A percentile compares a stretch with the other conserved stretches of the same genome.
Evolutionary conservation across 129 eudicot species (phyloP).

Genomic region (Tagetes erecta): DNA sequence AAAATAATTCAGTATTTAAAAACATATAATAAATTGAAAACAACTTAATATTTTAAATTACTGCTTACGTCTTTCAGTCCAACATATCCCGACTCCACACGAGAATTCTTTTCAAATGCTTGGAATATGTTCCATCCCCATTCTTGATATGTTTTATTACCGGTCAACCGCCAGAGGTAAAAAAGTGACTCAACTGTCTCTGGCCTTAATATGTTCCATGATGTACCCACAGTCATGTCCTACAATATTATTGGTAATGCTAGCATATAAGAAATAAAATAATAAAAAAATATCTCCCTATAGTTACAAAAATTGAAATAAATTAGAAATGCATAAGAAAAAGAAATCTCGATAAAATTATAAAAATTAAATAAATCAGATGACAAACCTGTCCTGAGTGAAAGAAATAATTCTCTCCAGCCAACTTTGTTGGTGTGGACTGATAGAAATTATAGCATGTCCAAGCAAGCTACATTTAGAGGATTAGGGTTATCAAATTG

Average conservation of each 20-base stretch:
- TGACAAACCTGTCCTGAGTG: slow-evolving; percentile 79
- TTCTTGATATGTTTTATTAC: slow-evolving; percentile 95
- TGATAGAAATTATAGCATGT: slow-evolving; percentile 97
- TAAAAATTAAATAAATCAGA: neutral
- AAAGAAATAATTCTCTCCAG: slow-evolving; percentile 96
- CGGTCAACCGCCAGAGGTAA: slow-evolving; percentile 96
- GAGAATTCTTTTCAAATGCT: slow-evolving; percentile 96
- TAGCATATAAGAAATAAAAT: slow-evolving; percentile 11
- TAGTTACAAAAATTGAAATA: neutral
- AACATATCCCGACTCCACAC: slow-evolving; percentile 92
- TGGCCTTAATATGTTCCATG: slow-evolving; percentile 99
- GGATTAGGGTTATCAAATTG: slow-evolving; percentile 8
- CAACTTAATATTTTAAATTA: neutral
- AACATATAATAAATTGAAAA: neutral
- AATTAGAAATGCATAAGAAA: neutral
- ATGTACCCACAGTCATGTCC: slow-evolving; percentile 99
- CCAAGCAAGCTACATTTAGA: slow-evolving; percentile 89
- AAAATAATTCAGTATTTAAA: neutral
- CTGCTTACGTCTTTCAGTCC: slow-evolving; percentile 96
- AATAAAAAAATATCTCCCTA: slow-evolving; percentile 1
- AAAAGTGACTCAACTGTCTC: slow-evolving; percentile 97
- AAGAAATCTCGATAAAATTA: neutral
- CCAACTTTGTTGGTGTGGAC: slow-evolving; percentile 96
- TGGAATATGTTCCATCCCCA: slow-evolving; percentile 99
- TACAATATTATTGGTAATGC: slow-evolving; percentile 31